Evolutionary conservation across 1,284 basidiomycete species (phyloP).

Genomic region (Tremellales sp.): DNA sequence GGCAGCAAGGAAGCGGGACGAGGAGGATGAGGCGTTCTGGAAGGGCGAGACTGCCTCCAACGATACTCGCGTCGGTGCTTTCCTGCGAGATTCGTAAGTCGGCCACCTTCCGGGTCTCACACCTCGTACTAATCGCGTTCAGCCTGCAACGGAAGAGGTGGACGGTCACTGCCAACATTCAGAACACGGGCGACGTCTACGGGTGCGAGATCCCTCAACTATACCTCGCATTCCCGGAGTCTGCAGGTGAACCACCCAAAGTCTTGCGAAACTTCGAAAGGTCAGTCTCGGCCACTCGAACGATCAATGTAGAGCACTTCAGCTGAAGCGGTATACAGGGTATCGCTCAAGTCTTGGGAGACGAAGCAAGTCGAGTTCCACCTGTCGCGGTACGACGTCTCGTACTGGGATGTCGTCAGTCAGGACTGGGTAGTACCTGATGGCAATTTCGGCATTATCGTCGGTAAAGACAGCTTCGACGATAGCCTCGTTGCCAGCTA

Average conservation of each 20-base stretch:
- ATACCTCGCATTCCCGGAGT: slow-evolving; percentile 46
- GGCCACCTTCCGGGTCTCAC: background rate
- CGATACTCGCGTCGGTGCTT: slow-evolving; percentile 14
- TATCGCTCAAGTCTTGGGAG: slow-evolving; percentile 33
- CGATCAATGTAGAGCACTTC: background rate
- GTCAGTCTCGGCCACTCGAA: background rate
- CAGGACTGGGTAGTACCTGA: slow-evolving; percentile 47
- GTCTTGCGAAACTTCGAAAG: slow-evolving; percentile 42
- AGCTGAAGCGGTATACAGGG: background rate
- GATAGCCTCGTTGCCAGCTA: slow-evolving; percentile 11
- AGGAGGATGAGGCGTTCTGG: background rate
- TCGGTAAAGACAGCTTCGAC: slow-evolving; percentile 29
- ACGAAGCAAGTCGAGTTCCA: slow-evolving; percentile 38
- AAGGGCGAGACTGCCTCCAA: background rate
- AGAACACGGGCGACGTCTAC: slow-evolving; percentile 48
- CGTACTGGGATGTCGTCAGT: slow-evolving; percentile 46
- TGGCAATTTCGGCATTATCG: slow-evolving; percentile 41
- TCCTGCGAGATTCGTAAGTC: slow-evolving; percentile 22
- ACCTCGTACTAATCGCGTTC: background rate
- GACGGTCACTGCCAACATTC: slow-evolving; percentile 45
- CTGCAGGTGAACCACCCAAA: slow-evolving; percentile 45
- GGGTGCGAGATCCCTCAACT: slow-evolving; percentile 50
- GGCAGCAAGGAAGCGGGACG: slow-evolving; percentile 1
- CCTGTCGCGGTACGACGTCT: slow-evolving; percentile 47
- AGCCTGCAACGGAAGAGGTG: background rate